These are phyloP conservation scores for Lablab purpureus DNA, from an alignment of 306 rosid genomes.

Conservation along the genomic window DNA sequence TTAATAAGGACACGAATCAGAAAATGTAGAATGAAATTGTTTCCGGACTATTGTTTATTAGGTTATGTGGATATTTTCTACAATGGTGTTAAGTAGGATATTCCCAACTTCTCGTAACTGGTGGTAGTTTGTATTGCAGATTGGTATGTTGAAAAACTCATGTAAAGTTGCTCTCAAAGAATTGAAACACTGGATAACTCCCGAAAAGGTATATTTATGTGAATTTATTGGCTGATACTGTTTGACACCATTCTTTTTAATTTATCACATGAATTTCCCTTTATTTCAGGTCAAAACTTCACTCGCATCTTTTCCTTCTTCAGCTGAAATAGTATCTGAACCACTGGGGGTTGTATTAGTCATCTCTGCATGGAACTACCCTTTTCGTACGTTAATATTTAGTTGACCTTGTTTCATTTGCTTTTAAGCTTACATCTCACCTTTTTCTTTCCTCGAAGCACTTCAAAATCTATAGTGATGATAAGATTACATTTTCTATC, in stretches of 20 bases:
- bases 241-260: conserved; percentile 26
- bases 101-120: conserved; percentile 40
- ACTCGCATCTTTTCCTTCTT: conserved; percentile 79
- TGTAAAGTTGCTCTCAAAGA: conserved; percentile 65
- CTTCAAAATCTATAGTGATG: conserved; percentile 22
- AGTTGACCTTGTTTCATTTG: conserved; percentile 23
- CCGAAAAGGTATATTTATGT: conserved; percentile 75
- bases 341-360: conserved; percentile 86
- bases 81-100: conserved; percentile 21
- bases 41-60: conserved; percentile 12
- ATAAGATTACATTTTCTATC: conserved; percentile 20
- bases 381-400: conserved; percentile 77
- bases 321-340: conserved; percentile 95
- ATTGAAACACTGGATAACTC: conserved; percentile 75
- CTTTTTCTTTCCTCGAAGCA: conserved; percentile 23
- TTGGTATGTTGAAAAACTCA: conserved; percentile 72
- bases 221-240: conserved; percentile 30
- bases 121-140: conserved; percentile 57
- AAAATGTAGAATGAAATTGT: conserved; percentile 22
- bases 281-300: conserved; percentile 78
- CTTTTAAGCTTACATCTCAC: conserved; percentile 16
- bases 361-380: conserved; percentile 98
- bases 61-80: conserved; percentile 27
- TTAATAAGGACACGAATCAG: conserved; percentile 8
- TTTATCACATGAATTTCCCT: conserved; percentile 26